These are phyloP conservation scores for Annulohypoxylon stygium DNA, from an alignment of 495 filamentous ascomycete species.

Conservation along the genomic window DNA sequence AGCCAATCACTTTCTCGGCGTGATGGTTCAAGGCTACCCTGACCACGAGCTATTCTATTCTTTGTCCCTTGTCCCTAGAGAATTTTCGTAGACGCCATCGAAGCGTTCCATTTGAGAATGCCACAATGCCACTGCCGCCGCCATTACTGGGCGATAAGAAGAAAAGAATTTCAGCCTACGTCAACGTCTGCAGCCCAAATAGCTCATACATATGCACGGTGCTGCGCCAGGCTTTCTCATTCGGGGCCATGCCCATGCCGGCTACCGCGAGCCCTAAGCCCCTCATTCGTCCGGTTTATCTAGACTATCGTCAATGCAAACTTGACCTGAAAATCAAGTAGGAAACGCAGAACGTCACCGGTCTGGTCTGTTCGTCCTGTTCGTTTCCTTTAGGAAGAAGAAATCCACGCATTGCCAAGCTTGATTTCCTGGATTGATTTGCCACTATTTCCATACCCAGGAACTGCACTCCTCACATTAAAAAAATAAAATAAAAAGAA, in stretches of 20 bases:
- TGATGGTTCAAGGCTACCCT: constrained; percentile 23
- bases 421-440: not conserved
- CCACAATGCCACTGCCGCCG: constrained; percentile 9
- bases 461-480: constrained; percentile 20
- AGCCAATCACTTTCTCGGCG: constrained; percentile 30
- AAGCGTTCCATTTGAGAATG: constrained; percentile 33
- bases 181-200: constrained; percentile 49
- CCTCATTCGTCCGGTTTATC: constrained; percentile 37
- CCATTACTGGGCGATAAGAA: constrained; percentile 31
- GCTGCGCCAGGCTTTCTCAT: constrained; percentile 28
- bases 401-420: constrained; percentile 39
- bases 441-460: constrained; percentile 21
- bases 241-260: constrained; percentile 34
- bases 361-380: not conserved
- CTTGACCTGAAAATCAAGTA: constrained; percentile 28
- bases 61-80: constrained; percentile 29
- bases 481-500: not conserved
- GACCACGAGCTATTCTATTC: constrained; percentile 40
- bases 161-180: constrained; percentile 42
- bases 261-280: constrained; percentile 22
- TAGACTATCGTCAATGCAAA: constrained; percentile 37
- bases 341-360: constrained; percentile 36
- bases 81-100: constrained; percentile 24
- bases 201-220: constrained; percentile 42
- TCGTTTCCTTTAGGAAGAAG: not conserved